Base-by-base conservation (phyloP, 805 yeast species). In the Schwanniomyces vanrijiae region DNA sequence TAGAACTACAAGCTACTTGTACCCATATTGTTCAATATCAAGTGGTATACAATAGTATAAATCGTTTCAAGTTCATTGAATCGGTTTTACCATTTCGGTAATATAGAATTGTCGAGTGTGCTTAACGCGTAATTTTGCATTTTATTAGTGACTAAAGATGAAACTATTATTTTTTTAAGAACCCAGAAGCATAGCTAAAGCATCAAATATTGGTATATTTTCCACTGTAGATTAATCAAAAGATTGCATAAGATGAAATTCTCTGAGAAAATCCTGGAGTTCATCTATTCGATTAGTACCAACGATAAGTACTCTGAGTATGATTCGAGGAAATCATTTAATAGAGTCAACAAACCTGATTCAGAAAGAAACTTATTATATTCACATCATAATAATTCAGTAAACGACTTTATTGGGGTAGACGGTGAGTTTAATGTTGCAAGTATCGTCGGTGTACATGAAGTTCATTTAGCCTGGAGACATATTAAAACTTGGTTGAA, bases 401-500 rank as follows among this genome's bases (percentile, higher is more conserved):
- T 66, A n/a, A 47, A 58, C 4, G 58, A 51, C 2, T 53, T 65
- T 31, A 48, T 46, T 14, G 49, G 46, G n/a, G 44, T 39, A 4
- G 48, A 53, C 49, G 76, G 62, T 46, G 77, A 53, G 56, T 69
- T 54, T 33, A 56, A 61, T 16, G 60, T 59, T 11, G 64, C 62
- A 28, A 45, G 21, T 58, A 67, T 62, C 14, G 86, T 82, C 38
- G 96, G 95, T 41, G 84, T 87, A 21, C 83, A 92, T 45, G 89
- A 91, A 52, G 73, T 80, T 1, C 74, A 85, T 31, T 78, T 83
- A 19, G 87, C 97, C 10, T 92, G 98, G 98, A 79, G 87, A 52
- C 91, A 91, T 58, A 83, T 92, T 48, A 92, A 88, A 55, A 73
- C 81, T 16, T 92, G 97, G 97, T 73, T 92, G 16, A 76, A 80